A percentile compares a stretch with the other conserved stretches of the same genome.
Evolutionary conservation across 306 rosid genomes (phyloP).

Genomic region (Ziziphus jujuba): DNA sequence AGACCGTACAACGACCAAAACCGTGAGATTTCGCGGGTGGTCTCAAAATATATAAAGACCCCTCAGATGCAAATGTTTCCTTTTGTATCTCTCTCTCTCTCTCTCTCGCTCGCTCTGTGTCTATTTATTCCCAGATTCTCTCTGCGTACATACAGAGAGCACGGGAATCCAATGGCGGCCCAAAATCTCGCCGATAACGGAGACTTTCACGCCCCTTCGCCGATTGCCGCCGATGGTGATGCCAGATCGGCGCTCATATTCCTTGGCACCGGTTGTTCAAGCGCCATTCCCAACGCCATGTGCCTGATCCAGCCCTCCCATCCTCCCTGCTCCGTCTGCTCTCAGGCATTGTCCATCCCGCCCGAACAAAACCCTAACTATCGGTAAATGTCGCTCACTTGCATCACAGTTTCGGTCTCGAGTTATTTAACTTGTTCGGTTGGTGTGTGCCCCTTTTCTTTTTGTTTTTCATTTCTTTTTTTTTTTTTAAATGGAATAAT

Average conservation of each 20-base stretch:
- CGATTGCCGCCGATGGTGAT: neutral
- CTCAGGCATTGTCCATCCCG: slow-evolving; percentile 58
- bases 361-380: slow-evolving; percentile 81
- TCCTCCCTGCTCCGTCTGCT: slow-evolving; percentile 82
- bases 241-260: slow-evolving; percentile 75
- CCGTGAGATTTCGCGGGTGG: slow-evolving; percentile 14
- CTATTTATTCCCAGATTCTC: neutral
- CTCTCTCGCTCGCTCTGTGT: neutral
- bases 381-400: slow-evolving; percentile 41
- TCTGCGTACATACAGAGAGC: neutral
- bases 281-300: slow-evolving; percentile 76
- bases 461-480: neutral
- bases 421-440: no score
- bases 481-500: neutral
- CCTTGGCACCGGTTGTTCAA: slow-evolving; percentile 89
- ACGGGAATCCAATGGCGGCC: slow-evolving; percentile 50
- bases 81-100: neutral
- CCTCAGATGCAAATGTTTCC: no score
- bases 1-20: neutral
- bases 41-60: neutral
- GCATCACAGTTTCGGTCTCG: no score
- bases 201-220: slow-evolving; percentile 1
- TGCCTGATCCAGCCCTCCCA: slow-evolving; percentile 81
- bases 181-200: slow-evolving; percentile 33
- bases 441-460: neutral